These are phyloP conservation scores for Citrus australasica DNA, from an alignment of 345 rosid species.

Conservation along the genomic window DNA sequence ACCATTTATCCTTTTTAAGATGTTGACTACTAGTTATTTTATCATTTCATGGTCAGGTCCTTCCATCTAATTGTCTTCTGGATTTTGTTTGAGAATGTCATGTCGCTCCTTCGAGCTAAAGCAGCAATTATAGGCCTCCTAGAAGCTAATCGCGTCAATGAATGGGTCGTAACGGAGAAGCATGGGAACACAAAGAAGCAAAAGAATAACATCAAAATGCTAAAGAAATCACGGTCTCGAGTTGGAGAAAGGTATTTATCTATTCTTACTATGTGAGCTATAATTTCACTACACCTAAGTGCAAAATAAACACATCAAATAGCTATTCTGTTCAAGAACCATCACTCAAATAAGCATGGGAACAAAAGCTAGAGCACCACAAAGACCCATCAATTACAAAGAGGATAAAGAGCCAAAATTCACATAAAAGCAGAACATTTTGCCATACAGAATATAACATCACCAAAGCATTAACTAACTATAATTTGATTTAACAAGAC, in stretches of 20 bases:
- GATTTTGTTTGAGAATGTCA: conserved; percentile 52
- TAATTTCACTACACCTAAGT: background rate
- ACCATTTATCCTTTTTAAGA: background rate
- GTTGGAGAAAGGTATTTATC: conserved; percentile 18
- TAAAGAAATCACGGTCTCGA: conserved; percentile 9
- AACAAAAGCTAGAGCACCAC: background rate
- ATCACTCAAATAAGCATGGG: background rate
- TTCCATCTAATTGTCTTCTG: conserved; percentile 49
- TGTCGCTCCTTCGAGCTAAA: conserved; percentile 50
- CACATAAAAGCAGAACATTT: background rate
- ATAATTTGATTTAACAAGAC: background rate
- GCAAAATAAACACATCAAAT: background rate
- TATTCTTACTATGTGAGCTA: background rate
- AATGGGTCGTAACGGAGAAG: conserved; percentile 50
- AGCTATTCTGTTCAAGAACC: background rate
- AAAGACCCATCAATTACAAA: background rate
- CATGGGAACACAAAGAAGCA: conserved; percentile 27
- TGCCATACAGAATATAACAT: background rate
- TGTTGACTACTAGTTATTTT: background rate
- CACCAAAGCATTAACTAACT: background rate
- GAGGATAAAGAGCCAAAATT: background rate
- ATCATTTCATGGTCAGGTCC: conserved; percentile 27
- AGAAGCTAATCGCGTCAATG: conserved; percentile 48
- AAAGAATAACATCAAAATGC: conserved; percentile 9
- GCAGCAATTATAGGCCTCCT: conserved; percentile 47